Base-by-base conservation (phyloP, 2,329 filamentous ascomycete genomes). In the Fusarium oxysporum region DNA sequence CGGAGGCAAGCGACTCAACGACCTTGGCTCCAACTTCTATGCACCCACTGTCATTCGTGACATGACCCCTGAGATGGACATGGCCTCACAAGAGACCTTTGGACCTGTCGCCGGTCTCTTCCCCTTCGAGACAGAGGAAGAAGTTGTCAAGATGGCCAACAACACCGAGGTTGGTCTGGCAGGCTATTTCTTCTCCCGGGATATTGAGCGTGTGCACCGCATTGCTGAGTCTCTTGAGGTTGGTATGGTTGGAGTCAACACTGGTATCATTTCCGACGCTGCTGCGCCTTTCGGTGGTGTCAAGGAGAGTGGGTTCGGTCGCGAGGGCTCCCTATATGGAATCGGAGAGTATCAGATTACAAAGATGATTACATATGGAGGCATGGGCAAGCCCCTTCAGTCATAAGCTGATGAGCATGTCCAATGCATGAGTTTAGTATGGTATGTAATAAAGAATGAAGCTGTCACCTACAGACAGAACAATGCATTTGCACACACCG, bases 61-160 rank as follows among this genome's bases (percentile, higher is more conserved):
- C 71, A 96, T 97, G 92, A 97, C 87, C 16, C 86, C 88, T 65
- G 91, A 95, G 45, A 98, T 98, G 96, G 87, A 89, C 67, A 88
- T 98, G 75, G 92, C 93, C 8, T 86, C 86, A 3, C 96, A 98
- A 82, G 96, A 99, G 86, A 99, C 96, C 0, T 99, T 99, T 80
- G 96, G 96, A 0, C 96, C 96, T 6, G 93, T 98, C 1, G 96
- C 95, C 0, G 96, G 93, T 1, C 83, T 98, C 19, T 98, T 98
- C 86, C 88, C 91, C 54, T 99, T 98, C 80, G 89, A 93, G 51
- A 94, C 92, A 0, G 96, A 98, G 83, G 91, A 92, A 59, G 95
- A 98, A 78, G 96, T 97, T 9, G 90, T 98, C 35, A 86, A 89
- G 71, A 84, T 96, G 73, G 96, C 96, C 8, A 99, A 99, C 82